Evolutionary conservation across 179 eudicot species (phyloP), one percentile per base, ranked within the genome.

Genomic region (Corrigiola litoralis): DNA sequence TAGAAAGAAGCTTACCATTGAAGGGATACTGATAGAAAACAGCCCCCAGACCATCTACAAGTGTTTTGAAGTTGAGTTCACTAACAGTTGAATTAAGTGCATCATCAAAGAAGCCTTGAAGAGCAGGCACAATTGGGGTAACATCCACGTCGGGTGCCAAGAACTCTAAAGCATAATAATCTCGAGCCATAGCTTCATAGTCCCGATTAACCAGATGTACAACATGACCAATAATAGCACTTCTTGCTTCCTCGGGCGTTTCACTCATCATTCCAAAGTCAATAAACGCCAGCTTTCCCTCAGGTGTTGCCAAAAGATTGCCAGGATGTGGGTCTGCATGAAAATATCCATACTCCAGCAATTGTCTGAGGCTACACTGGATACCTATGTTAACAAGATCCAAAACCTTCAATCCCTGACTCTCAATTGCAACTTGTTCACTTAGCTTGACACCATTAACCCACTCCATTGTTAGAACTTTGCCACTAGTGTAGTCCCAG

Each of bases 251-350:
- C 80, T 95, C 99, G 41, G 99, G 99, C 55, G 99, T 95, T 75
- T 95, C 99, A 69, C 99, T 95, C 99, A 95, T 95, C 99, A 95
- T 95, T 61, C 99, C 99, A 76, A 95, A 95, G 82, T 95, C 99
- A 71, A 95, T 81, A 79, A 95, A 95, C 55, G 99, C 99, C 61
- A 95, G 95, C 79, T 91, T 95, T 63, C 99, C 99, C 57, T 95
- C 99, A 29, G 97, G 88, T 47, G 99, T 95, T 14, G 99, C 99
- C 75, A 95, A 77, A 49, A 95, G 89, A 78, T 95, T 95, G 34
- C 99, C 99, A 63, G 99, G 99, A 84, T 95, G 99, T 63, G 99
- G 99, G 80, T 95, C 99, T 3, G 99, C 99, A 67, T 95, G 99
- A 74, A 95, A 95, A 77, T 91, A 95, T 56, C 99, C 99, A 59